A percentile compares a stretch with the other conserved stretches of the same genome.
These are phyloP conservation scores for Endotrypanum monterogeii DNA, from an alignment of 208 protist genomes.

Conservation along the genomic window DNA sequence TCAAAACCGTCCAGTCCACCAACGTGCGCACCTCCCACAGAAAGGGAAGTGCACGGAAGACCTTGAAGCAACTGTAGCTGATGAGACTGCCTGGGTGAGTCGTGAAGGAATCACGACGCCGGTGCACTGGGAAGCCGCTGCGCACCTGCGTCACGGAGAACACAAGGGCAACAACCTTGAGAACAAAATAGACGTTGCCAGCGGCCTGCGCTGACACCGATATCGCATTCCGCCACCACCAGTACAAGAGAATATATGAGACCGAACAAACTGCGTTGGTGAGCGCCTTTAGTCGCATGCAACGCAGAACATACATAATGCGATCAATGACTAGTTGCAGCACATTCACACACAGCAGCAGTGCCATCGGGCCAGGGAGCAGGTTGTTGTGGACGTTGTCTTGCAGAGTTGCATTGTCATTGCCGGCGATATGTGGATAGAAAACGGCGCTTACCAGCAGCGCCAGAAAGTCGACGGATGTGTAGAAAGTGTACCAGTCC, in stretches of 20 bases:
- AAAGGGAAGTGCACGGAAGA: slow-evolving; percentile 73
- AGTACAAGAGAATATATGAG: slow-evolving; percentile 51
- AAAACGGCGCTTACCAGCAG: slow-evolving; percentile 51
- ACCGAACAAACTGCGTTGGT: slow-evolving; percentile 42
- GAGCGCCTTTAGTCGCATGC: slow-evolving; percentile 51
- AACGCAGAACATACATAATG: slow-evolving; percentile 63
- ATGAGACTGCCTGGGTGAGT: slow-evolving; percentile 37
- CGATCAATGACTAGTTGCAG: slow-evolving; percentile 71
- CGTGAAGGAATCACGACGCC: slow-evolving; percentile 69
- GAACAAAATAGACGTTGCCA: slow-evolving; percentile 50
- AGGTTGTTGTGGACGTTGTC: slow-evolving; percentile 75
- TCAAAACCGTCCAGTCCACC: slow-evolving; percentile 77
- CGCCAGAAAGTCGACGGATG: slow-evolving; percentile 46
- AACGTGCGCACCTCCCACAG: slow-evolving; percentile 75
- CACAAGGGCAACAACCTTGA: slow-evolving; percentile 48
- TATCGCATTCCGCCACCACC: slow-evolving; percentile 53
- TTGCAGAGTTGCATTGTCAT: slow-evolving; percentile 41
- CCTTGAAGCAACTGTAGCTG: slow-evolving; percentile 40
- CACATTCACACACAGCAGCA: slow-evolving; percentile 61
- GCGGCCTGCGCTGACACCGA: slow-evolving; percentile 17
- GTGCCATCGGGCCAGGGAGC: slow-evolving; percentile 69
- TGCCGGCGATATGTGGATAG: slow-evolving; percentile 58
- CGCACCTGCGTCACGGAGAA: slow-evolving; percentile 64
- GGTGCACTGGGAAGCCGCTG: slow-evolving; percentile 59
- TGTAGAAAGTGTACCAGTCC: slow-evolving; percentile 72